Evolutionary conservation across 495 filamentous ascomycete genomes (phyloP), one percentile per base, ranked within the genome.

Genomic region (Aspergillus bertholletiae): DNA sequence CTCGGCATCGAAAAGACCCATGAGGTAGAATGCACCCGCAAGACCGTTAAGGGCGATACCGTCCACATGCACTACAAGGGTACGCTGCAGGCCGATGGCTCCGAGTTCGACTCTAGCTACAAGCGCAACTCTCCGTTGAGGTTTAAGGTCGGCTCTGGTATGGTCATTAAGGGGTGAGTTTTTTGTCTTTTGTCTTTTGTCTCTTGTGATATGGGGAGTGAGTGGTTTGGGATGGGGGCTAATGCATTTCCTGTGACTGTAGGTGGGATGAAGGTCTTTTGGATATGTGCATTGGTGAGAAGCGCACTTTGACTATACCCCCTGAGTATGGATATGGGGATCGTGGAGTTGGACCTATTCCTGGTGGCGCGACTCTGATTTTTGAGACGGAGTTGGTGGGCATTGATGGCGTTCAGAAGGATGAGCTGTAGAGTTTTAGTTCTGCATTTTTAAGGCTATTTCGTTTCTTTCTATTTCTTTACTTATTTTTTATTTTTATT

Each of bases 251-350:
- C 7, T 49, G 20, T 44, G 7, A 8, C 26, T 17, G 9, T 55
- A 81, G 84, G 61, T 97, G 94, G 94, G 94, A 97, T 67, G 69
- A 94, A 64, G 92, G 93, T 35, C 79, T 96, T 28, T 63, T 95
- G 51, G 90, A 91, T 61, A 97, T 98, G 94, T 97, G 94, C 71
- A 86, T 96, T 60, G 95, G 94, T 32, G 94, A 98, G 79, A 94
- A 92, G 82, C 83, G 91, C 60, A 93, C 83, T 27, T 73, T 98
- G 70, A 96, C 88, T 20, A 93, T 98, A 49, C 91, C 89, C n/a
- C 89, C 92, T 27, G 82, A 86, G 65, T 79, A 85, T 57, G 94
- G 84, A 34, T 98, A 97, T 67, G 94, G 94, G 18, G 75, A 88
- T 57, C 78, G 84, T 41, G 79, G 68, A 35, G 77, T 89, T 64